Conservation (phyloP, 129 eudicot species). For the Tagetes patula region DNA sequence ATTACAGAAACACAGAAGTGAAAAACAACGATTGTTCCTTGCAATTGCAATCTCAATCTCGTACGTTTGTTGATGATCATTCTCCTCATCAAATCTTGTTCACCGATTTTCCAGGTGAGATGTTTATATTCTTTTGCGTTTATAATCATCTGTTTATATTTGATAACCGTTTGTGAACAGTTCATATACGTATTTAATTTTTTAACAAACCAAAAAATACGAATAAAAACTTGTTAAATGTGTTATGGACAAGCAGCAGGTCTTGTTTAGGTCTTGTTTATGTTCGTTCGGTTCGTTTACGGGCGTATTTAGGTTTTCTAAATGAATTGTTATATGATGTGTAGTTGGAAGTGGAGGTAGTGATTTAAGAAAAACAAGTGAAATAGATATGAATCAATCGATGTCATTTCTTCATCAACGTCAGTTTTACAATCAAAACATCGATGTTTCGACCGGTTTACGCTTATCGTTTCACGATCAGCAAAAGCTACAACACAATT, state of each 20-base stretch:
- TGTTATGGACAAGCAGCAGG: too few relatives aligned
- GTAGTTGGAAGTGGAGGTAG: constrained; percentile 29
- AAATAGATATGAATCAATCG: constrained; percentile 34
- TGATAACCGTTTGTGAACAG: too few relatives aligned
- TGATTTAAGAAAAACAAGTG: constrained; percentile 49
- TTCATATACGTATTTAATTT: too few relatives aligned
- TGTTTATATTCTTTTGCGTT: neutral
- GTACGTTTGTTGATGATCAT: constrained; percentile 37
- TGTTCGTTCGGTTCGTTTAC: too few relatives aligned
- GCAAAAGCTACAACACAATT: constrained; percentile 38
- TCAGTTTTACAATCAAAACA: constrained; percentile 39
- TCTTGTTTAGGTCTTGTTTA: too few relatives aligned
- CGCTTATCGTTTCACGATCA: constrained; percentile 60
- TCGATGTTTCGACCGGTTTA: constrained; percentile 64
- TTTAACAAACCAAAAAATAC: too few relatives aligned
- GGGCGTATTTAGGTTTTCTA: neutral
- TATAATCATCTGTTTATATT: neutral
- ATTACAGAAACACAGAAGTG: constrained; percentile 2
- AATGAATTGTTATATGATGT: neutral
- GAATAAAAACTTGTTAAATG: too few relatives aligned
- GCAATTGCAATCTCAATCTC: constrained; percentile 48
- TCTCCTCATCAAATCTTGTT: constrained; percentile 42
- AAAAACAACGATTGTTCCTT: constrained; percentile 41
- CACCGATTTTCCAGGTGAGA: constrained; percentile 40
- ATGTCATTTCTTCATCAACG: constrained; percentile 42